These are phyloP conservation scores for Extremus antarcticus DNA, from an alignment of 495 filamentous ascomycete genomes.

Conservation along the genomic window DNA sequence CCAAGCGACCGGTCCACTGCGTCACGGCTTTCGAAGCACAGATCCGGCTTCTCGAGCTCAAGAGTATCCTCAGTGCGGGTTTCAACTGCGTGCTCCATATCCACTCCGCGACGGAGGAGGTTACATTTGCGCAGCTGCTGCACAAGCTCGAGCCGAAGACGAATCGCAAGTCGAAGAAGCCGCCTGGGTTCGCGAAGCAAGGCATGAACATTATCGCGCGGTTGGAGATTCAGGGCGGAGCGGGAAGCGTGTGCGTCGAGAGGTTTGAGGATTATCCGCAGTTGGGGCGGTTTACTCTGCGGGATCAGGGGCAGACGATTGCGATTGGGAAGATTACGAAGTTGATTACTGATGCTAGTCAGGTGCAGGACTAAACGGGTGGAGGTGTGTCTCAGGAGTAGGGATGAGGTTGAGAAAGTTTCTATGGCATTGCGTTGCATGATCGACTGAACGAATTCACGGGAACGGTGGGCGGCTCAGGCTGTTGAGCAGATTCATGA, in stretches of 20 bases:
- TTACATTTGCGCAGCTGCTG: slow-evolving; percentile 73
- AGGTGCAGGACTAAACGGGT: neutral
- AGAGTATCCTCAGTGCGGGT: slow-evolving; percentile 80
- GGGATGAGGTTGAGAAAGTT: too few species aligned
- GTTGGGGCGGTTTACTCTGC: slow-evolving; percentile 85
- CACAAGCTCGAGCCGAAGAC: slow-evolving; percentile 97
- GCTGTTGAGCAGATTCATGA: too few species aligned
- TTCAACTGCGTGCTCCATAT: slow-evolving; percentile 89
- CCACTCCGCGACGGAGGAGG: slow-evolving; percentile 87
- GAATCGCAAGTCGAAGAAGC: slow-evolving; percentile 80
- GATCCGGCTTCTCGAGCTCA: slow-evolving; percentile 88
- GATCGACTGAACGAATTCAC: neutral
- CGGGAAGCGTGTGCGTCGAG: slow-evolving; percentile 83
- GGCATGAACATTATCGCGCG: slow-evolving; percentile 90
- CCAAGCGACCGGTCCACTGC: slow-evolving; percentile 82
- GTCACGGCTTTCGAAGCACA: slow-evolving; percentile 90
- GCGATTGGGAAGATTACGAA: slow-evolving; percentile 31
- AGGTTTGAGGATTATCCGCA: slow-evolving; percentile 88
- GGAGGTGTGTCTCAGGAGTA: too few species aligned
- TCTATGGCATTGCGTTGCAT: neutral
- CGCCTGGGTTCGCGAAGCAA: slow-evolving; percentile 83
- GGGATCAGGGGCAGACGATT: slow-evolving; percentile 55
- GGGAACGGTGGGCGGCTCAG: too few species aligned
- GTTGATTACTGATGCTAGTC: slow-evolving; percentile 22
- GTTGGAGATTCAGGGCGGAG: slow-evolving; percentile 72